Evolutionary conservation across 768 basidiomycete species (phyloP), one percentile per base, ranked within the genome.

Genomic region (Agrocybe chaxingu): DNA sequence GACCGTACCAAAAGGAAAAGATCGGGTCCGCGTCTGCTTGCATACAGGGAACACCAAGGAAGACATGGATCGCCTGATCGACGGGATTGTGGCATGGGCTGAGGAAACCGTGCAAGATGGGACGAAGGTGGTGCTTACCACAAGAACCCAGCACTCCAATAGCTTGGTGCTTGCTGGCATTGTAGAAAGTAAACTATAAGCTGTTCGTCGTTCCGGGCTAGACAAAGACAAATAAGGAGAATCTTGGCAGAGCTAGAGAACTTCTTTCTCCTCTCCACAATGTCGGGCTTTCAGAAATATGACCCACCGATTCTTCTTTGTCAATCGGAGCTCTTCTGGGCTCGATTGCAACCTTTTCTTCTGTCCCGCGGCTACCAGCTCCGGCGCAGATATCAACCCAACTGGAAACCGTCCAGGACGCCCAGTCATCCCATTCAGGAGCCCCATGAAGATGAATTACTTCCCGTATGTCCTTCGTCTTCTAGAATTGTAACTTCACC

Each of bases 11-110:
- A 85, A 84, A 47, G 93, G 91, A 7, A 79, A 79, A 52, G 88
- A 94, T 53, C 80, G 94, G 12, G 85, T 98, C 2, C 69, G 95
- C 2, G 80, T 98, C n/a, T 98, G 95, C 64, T 60, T 98, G 24
- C 89, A 94, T 60, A 83, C 92, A 0, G 82, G 77, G 1, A 92
- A 95, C 59, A 81, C 82, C 10, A 62, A 47, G 52, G 73, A 69
- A 35, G 85, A 95, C 29, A 74, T 96, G 3, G 77, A 81, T 35
- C 62, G 66, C 10, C 68, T 97, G 13, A 74, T 81, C 0, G 49
- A 63, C 1, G 80, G 75, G 0, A 72, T 85, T 42, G 51, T 81
- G 1, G 58, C 49, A 13, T 84, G 81, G 81, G 80, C 74, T 1
- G 51, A 62, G 31, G 73, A 67, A 33, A 70, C 68, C 48, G 55